A percentile compares a stretch with the other conserved stretches of the same genome.
Conservation (phyloP, 495 filamentous ascomycete genomes). For the Wilcoxina mikolae region DNA sequence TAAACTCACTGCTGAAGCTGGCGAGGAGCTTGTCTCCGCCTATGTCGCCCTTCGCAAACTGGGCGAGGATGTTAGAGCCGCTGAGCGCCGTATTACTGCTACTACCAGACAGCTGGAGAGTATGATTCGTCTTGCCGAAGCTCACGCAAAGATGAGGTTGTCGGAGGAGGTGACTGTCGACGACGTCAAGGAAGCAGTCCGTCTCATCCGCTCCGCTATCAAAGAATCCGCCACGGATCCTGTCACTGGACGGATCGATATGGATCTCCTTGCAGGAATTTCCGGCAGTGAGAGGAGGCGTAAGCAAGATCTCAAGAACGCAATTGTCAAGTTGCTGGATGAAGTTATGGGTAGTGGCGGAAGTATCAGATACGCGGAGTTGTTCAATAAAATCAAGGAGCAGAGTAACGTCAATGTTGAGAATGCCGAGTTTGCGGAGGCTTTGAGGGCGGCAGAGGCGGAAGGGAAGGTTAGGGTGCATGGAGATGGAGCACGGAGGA, state of each 20-base stretch:
- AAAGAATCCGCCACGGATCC: constrained; percentile 92
- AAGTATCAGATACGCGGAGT: constrained; percentile 60
- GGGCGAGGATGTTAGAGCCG: constrained; percentile 82
- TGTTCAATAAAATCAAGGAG: constrained; percentile 59
- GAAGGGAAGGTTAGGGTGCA: constrained; percentile 69
- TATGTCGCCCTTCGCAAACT: constrained; percentile 96
- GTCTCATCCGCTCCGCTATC: constrained; percentile 83
- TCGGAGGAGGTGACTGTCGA: constrained; percentile 55
- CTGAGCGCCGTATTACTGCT: constrained; percentile 91
- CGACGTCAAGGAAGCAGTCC: constrained; percentile 82
- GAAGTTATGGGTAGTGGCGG: constrained; percentile 56
- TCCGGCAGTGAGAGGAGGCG: constrained; percentile 66
- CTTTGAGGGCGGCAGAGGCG: constrained; percentile 60
- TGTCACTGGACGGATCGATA: constrained; percentile 85
- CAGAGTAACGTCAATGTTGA: constrained; percentile 60
- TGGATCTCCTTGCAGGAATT: constrained; percentile 85
- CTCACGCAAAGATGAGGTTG: constrained; percentile 94
- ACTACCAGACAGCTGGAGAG: constrained; percentile 91
- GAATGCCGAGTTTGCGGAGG: constrained; percentile 62
- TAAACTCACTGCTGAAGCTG: constrained; percentile 57
- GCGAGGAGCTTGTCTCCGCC: constrained; percentile 60
- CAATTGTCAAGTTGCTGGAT: constrained; percentile 56
- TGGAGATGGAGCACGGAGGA: constrained; percentile 73
- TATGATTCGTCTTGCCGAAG: constrained; percentile 94
- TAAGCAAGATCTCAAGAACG: constrained; percentile 71